Percentiles rank a stretch among this genome's conserved stretches.
phyloP scores from a whole-genome alignment of 805 yeast species.

The Kuraishia hungarica region DNA sequence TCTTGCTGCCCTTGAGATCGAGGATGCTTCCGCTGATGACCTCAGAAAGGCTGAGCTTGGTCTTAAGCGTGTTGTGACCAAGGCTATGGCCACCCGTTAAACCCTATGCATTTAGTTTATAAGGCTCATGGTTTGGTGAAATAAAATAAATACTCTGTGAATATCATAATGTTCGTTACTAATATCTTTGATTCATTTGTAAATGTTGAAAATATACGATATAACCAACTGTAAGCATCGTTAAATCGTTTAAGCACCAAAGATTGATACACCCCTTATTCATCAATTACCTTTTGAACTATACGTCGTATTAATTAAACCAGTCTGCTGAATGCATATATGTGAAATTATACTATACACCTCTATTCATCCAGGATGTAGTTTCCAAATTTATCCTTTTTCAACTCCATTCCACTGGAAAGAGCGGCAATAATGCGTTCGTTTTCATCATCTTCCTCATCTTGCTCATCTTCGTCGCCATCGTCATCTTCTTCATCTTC shows the following conservation, averaged over 20 bases:
- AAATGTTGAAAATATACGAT: no score
- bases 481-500: slow-evolving; percentile 24
- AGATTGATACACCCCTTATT: no score
- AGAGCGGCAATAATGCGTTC: slow-evolving; percentile 63
- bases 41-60: slow-evolving; percentile 98
- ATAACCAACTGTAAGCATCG: no score
- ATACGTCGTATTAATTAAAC: no score
- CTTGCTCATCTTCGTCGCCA: slow-evolving; percentile 26
- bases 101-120: slow-evolving; percentile 8
- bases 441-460: slow-evolving; percentile 26
- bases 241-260: no score
- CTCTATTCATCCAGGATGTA: slow-evolving; percentile 49
- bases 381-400: slow-evolving; percentile 78
- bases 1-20: slow-evolving; percentile 93
- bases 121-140: background rate
- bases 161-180: background rate
- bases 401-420: slow-evolving; percentile 54
- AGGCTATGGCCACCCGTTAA: slow-evolving; percentile 95
- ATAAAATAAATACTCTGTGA: background rate
- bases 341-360: no score
- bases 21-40: slow-evolving; percentile 95
- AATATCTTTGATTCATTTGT: background rate
- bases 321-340: no score
- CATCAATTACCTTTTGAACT: no score
- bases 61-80: slow-evolving; percentile 98